These are phyloP conservation scores for Xylaria sp. DNA, from an alignment of 2,329 filamentous ascomycete species.

Conservation along the genomic window DNA sequence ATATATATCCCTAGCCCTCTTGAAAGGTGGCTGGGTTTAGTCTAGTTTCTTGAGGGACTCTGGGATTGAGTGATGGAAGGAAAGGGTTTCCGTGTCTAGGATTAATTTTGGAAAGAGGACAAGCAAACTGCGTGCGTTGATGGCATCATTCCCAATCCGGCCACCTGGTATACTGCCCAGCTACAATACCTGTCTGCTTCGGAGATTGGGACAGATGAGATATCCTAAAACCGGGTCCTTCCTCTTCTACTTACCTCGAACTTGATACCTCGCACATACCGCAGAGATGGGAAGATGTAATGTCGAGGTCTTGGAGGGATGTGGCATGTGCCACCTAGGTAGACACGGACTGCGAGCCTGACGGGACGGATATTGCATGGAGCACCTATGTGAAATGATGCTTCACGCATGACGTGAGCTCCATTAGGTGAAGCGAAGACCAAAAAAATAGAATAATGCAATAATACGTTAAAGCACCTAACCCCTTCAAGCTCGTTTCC, in stretches of 20 bases:
- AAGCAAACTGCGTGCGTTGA: not conserved
- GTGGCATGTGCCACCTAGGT: not conserved
- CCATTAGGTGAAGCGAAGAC: conserved; percentile 14
- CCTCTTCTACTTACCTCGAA: not conserved
- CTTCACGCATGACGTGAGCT: conserved; percentile 29
- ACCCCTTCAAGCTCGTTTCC: not conserved
- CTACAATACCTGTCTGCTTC: not conserved
- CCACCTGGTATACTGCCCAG: conserved; percentile 5
- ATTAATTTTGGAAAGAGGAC: conserved; percentile 12
- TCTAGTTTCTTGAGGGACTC: conserved; percentile 11
- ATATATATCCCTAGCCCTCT: conserved; percentile 29
- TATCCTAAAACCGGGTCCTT: not conserved
- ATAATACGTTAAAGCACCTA: conserved; percentile 33
- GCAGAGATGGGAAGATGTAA: conserved; percentile 5
- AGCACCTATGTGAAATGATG: conserved; percentile 19
- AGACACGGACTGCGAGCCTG: conserved; percentile 1
- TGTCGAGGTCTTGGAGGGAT: conserved; percentile 1
- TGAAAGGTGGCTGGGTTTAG: conserved; percentile 15
- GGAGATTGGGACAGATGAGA: not conserved
- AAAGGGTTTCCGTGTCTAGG: conserved; percentile 9
- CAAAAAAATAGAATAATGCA: conserved; percentile 35
- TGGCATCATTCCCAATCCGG: not conserved
- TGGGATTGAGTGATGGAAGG: conserved; percentile 11
- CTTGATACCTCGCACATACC: not conserved
- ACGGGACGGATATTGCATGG: conserved; percentile 25